Base-by-base conservation (phyloP, 306 rosid species). In the Erythrophleum fordii region DNA sequence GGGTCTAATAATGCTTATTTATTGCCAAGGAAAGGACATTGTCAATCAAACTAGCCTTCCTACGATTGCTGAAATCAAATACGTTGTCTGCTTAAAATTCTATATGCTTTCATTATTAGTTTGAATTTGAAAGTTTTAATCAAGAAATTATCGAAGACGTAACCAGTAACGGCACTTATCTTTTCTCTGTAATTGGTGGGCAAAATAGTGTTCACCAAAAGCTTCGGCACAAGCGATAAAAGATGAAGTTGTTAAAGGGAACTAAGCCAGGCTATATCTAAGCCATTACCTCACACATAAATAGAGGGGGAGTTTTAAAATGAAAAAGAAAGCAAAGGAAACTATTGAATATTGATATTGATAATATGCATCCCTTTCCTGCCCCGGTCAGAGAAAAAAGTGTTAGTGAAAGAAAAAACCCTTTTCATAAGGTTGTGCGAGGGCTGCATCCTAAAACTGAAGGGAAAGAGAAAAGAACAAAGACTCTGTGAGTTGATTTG, bases 121-220 rank as follows among this genome's bases (percentile, higher is more conserved):
- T 66, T 34, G 46, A 65, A 39, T 18, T 35, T 65, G 70, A 65
- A 65, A 66, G 49, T 9, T 65, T 66, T 28, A 16, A 25, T 65
- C 48, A 22, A 10, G 48, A 65, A 65, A 22, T 26, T 11, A 67
- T 67, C 72, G n/a, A 39, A 37, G 34, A 22, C 23, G n/a, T 67
- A 11, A 41, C 16, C 34, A 67, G 11, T 68, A 22, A 22, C 53
- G 53, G 42, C 28, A 20, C 13, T 22, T 12, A 4, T 39, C 53
- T 42, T 22, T 13, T 20, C 28, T 17, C 37, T 29, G 5, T 26
- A 12, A 25, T 58, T 25, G n/a, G n/a, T n/a, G n/a, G n/a, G n/a
- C n/a, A 5, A 39, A 39, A 39, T 39, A 31, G 34, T 31, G 34
- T 31, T 1, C 34, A 31, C 42, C 42, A n/a, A 39, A 39, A 39